Conservation (phyloP, 2,329 filamentous ascomycete species). For the Blumeriella jaapii region DNA sequence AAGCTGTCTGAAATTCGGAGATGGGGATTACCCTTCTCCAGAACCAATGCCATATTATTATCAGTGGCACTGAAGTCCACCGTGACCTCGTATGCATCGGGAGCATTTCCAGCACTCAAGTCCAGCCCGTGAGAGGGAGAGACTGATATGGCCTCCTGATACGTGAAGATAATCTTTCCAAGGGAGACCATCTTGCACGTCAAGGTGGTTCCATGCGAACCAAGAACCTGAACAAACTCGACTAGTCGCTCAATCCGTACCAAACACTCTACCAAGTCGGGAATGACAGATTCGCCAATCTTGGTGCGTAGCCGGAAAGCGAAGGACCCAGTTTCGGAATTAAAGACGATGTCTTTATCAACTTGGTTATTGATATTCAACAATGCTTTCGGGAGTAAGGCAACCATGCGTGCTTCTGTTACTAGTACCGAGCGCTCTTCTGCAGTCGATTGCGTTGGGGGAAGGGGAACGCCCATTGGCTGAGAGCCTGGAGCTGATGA, state of each 20-base stretch:
- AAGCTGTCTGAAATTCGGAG: slow-evolving; percentile 49
- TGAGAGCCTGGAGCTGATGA: neutral
- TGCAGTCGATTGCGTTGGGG: neutral
- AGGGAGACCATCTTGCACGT: slow-evolving; percentile 49
- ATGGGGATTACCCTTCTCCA: slow-evolving; percentile 57
- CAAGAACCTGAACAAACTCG: slow-evolving; percentile 55
- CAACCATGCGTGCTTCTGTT: slow-evolving; percentile 24
- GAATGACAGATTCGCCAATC: slow-evolving; percentile 24
- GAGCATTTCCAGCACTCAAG: slow-evolving; percentile 9
- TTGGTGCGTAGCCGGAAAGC: slow-evolving; percentile 24
- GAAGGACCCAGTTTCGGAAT: slow-evolving; percentile 21
- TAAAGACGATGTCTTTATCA: slow-evolving; percentile 26
- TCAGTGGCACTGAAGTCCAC: slow-evolving; percentile 44
- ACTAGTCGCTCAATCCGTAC: slow-evolving; percentile 58
- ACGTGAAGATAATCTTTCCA: slow-evolving; percentile 56
- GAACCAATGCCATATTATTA: slow-evolving; percentile 40
- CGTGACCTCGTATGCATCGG: slow-evolving; percentile 37
- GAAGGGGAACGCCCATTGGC: neutral
- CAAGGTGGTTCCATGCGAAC: slow-evolving; percentile 42
- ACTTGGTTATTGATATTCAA: slow-evolving; percentile 21
- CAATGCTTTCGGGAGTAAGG: slow-evolving; percentile 18
- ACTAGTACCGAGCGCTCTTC: slow-evolving; percentile 23
- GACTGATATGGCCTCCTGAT: slow-evolving; percentile 31
- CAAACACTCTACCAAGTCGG: slow-evolving; percentile 24
- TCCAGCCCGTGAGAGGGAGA: slow-evolving; percentile 14